Evolutionary conservation across 805 yeast species (phyloP), one percentile per base, ranked within the genome.

Genomic region (Candida tallmaniae): DNA sequence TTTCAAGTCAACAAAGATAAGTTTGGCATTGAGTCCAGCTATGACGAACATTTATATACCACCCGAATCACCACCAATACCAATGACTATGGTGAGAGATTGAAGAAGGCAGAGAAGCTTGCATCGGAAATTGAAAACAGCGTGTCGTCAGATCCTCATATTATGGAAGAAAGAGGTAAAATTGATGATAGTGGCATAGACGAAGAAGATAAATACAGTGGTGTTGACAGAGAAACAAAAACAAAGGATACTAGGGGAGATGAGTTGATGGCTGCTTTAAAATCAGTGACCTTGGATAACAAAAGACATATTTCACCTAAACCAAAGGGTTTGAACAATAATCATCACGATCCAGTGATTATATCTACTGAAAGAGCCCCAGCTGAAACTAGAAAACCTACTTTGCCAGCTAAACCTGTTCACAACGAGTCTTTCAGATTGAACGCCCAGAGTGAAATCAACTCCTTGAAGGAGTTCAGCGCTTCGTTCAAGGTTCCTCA

Each of bases 121-220:
- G 96, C 97, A 1, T 70, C 65, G 30, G 97, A 93, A 53, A 90
- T 90, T 48, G 93, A 84, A 57, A 60, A 72, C 25, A 82, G 76
- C 47, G 67, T 73, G 5, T 71, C 80, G 16, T 82, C 81, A 18
- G 88, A 85, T 52, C 62, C 75, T 19, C 97, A 93, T 55, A 44
- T 89, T 17, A 90, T 95, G 42, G 98, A 90, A 56, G 98, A 90
- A 58, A 78, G 98, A 56, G 95, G 95, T 17, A 50, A 56, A 12
- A 73, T 83, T 24, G 95, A 85, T 54, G 96, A 85, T 51, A 75
- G 83, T 95, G 95, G 12, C 46, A 10, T 85, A 46, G 97, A 93
- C 58, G 98, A 93, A 62, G 98, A 93, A 58, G 96, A 89, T 58
- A 84, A 84, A 59, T 93, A 89, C 54, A 87, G 96, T 4, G 97